Evolutionary conservation across 805 yeast species (phyloP).

Genomic region (Saturnispora ahearnii): DNA sequence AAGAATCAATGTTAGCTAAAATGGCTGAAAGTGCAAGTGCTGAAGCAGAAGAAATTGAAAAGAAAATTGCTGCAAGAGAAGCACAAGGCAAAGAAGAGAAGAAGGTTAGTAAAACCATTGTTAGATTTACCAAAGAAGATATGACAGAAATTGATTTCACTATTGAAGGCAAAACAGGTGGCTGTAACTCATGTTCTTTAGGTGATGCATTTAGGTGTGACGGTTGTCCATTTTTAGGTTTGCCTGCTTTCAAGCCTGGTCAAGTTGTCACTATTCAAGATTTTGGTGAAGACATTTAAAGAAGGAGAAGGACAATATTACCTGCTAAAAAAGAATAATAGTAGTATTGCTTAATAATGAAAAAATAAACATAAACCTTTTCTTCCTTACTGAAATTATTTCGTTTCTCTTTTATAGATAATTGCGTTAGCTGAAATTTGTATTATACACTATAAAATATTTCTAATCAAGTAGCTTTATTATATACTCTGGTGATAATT

Average conservation of each 20-base stretch:
- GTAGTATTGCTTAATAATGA: no score
- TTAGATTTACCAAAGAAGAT: constrained; percentile 56
- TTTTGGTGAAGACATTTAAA: constrained; percentile 65
- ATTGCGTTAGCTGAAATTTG: background rate
- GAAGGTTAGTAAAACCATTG: constrained; percentile 14
- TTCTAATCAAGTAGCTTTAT: background rate
- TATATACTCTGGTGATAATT: constrained; percentile 3
- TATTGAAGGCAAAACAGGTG: constrained; percentile 93
- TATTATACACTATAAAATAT: background rate
- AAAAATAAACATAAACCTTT: background rate
- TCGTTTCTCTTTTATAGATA: background rate
- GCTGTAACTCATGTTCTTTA: constrained; percentile 93
- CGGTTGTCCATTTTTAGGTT: constrained; percentile 94
- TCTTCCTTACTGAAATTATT: background rate
- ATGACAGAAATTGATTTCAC: constrained; percentile 91
- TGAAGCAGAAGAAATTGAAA: constrained; percentile 48
- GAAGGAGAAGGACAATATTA: background rate
- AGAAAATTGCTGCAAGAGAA: constrained; percentile 29
- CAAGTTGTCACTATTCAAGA: constrained; percentile 71
- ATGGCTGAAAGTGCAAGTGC: constrained; percentile 43
- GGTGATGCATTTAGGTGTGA: constrained; percentile 99
- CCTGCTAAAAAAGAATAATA: no score
- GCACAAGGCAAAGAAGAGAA: constrained; percentile 13
- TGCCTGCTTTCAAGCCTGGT: constrained; percentile 98
- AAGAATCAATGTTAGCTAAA: constrained; percentile 35